Conservation (phyloP, 1,284 basidiomycete genomes). For the Malassezia equina region DNA sequence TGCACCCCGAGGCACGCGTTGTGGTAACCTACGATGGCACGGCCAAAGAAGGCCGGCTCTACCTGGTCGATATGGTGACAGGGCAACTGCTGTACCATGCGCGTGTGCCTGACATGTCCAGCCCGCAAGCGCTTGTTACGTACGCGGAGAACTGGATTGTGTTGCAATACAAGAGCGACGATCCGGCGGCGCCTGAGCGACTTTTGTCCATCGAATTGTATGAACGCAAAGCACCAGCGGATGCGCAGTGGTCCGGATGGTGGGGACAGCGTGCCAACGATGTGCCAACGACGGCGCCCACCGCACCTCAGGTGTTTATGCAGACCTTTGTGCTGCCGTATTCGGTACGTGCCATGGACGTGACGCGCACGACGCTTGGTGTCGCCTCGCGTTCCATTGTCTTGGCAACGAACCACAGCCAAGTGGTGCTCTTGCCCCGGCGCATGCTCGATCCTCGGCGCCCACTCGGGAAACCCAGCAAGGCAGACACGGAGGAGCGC, state of each 20-base stretch:
- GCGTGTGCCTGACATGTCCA: slow-evolving; percentile 35
- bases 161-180: slow-evolving; percentile 59
- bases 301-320: slow-evolving; percentile 51
- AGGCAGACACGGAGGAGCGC: slow-evolving; percentile 72
- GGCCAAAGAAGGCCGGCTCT: slow-evolving; percentile 54
- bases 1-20: slow-evolving; percentile 70
- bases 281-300: neutral
- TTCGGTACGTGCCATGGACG: slow-evolving; percentile 60
- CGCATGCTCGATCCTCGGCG: slow-evolving; percentile 72
- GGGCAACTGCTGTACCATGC: slow-evolving; percentile 59
- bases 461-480: slow-evolving; percentile 63
- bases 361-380: slow-evolving; percentile 66
- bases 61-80: slow-evolving; percentile 67
- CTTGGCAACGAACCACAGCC: slow-evolving; percentile 68
- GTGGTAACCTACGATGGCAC: slow-evolving; percentile 55
- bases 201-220: slow-evolving; percentile 6
- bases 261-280: slow-evolving; percentile 12
- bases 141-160: slow-evolving; percentile 89
- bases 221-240: neutral
- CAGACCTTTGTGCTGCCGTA: slow-evolving; percentile 65
- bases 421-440: slow-evolving; percentile 66
- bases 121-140: slow-evolving; percentile 55
- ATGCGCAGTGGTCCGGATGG: neutral
- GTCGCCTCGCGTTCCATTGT: slow-evolving; percentile 78
- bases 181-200: slow-evolving; percentile 32